phyloP scores from a whole-genome alignment of 164 flowering plant species.

The Paratinospora sagittata region DNA sequence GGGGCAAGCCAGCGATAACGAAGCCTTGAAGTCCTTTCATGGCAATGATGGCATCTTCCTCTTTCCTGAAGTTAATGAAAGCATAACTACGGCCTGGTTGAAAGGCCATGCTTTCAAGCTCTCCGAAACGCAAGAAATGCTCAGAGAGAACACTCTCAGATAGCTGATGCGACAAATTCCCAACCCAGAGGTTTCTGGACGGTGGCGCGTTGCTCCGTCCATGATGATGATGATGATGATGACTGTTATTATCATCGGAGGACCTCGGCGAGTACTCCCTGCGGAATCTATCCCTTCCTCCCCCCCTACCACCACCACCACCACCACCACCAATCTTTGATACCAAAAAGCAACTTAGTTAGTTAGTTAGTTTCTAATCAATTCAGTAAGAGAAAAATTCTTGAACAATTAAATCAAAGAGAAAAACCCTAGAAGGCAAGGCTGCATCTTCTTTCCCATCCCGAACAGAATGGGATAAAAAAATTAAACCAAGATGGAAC shows the following conservation, averaged over 20 bases:
- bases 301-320: neutral
- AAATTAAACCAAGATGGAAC: too few relatives aligned
- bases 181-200: constrained; percentile 90
- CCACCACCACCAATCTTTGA: neutral
- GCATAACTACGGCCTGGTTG: constrained; percentile 83
- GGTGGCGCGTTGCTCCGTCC: constrained; percentile 37
- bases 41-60: constrained; percentile 72
- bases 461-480: too few relatives aligned
- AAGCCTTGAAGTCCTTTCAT: constrained; percentile 66
- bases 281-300: neutral
- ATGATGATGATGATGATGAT: neutral
- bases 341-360: neutral
- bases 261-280: neutral
- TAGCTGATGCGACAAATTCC: constrained; percentile 56
- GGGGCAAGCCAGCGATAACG: constrained; percentile 56
- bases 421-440: too few relatives aligned
- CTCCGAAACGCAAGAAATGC: constrained; percentile 64
- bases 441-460: too few relatives aligned
- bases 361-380: neutral
- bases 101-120: constrained; percentile 65
- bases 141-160: constrained; percentile 37
- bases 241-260: neutral
- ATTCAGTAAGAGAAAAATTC: too few relatives aligned
- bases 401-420: too few relatives aligned
- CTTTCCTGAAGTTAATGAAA: constrained; percentile 58